Percentiles rank a stretch among this genome's conserved stretches.
phyloP scores from a whole-genome alignment of 2,329 filamentous ascomycete genomes.

The Basipetospora chlamydospora region DNA sequence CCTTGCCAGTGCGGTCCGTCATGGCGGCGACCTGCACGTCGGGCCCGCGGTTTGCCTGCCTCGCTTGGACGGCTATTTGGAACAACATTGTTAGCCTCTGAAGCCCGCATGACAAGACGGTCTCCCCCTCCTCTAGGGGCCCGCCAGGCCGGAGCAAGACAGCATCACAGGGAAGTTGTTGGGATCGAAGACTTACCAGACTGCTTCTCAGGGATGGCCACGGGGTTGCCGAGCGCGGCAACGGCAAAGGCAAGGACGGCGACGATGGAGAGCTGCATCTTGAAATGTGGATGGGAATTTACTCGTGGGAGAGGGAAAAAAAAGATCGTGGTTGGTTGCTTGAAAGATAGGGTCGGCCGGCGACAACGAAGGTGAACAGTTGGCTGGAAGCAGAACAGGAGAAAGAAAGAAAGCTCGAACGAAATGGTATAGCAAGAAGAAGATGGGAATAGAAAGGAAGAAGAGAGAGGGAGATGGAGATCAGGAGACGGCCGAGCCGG shows the following conservation, averaged over 20 bases:
- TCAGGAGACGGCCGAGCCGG: conserved; percentile 4
- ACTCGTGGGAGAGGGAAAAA: neutral
- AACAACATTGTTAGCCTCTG: neutral
- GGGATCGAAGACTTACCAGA: no score
- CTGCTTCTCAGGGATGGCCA: no score
- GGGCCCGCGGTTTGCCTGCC: conserved; percentile 10
- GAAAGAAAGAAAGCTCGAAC: conserved; percentile 2
- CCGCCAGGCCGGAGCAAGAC: no score
- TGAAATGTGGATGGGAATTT: neutral
- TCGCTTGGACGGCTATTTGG: neutral
- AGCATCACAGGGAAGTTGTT: no score
- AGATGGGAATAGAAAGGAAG: conserved; percentile 1
- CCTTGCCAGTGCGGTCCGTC: conserved; percentile 27
- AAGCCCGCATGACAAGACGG: no score
- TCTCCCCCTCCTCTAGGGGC: no score
- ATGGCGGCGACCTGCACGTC: conserved; percentile 28
- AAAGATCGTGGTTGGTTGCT: no score
- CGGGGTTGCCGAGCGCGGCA: conserved; percentile 26
- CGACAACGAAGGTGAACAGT: conserved; percentile 3
- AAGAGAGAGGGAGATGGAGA: conserved; percentile 3
- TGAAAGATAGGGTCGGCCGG: conserved; percentile 6
- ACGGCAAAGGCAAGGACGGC: conserved; percentile 31
- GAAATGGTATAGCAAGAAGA: neutral
- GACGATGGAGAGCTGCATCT: conserved; percentile 30
- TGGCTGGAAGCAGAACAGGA: neutral